These are phyloP conservation scores for Conticribra guillardii DNA, from an alignment of 108 stramenopile species.

Conservation along the genomic window DNA sequence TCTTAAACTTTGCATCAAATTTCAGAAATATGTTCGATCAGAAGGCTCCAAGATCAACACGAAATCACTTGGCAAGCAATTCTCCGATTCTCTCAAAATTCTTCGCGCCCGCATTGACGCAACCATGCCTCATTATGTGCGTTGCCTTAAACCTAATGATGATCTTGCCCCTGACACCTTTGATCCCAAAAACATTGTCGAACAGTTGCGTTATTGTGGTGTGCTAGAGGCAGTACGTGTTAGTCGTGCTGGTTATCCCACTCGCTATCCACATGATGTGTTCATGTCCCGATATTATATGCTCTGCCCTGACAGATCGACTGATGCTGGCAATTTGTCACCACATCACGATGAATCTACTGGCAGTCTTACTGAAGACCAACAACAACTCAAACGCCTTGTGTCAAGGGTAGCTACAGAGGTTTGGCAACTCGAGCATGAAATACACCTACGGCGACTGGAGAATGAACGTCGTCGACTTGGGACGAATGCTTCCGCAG, in stretches of 20 bases:
- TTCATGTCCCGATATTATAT: constrained; percentile 21
- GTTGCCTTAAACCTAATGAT: constrained; percentile 94
- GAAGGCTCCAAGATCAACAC: constrained; percentile 50
- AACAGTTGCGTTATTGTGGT: constrained; percentile 89
- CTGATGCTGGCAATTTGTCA: constrained; percentile 43
- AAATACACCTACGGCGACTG: constrained; percentile 20
- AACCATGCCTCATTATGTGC: constrained; percentile 97
- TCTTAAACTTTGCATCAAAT: not conserved
- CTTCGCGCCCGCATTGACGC: constrained; percentile 90
- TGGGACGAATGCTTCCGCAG: not conserved
- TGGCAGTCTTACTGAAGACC: constrained; percentile 44
- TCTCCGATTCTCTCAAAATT: constrained; percentile 88
- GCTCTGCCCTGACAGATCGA: constrained; percentile 19
- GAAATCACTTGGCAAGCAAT: constrained; percentile 84
- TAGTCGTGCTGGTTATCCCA: constrained; percentile 88
- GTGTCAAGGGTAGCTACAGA: constrained; percentile 52
- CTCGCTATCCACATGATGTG: constrained; percentile 80
- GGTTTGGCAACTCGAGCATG: constrained; percentile 43
- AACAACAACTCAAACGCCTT: constrained; percentile 48
- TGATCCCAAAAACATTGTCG: constrained; percentile 81
- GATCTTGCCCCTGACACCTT: constrained; percentile 77
- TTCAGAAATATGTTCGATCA: constrained; percentile 51
- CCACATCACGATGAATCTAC: constrained; percentile 49
- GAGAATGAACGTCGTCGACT: constrained; percentile 11
- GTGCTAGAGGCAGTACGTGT: constrained; percentile 93